Percentiles rank a stretch among this genome's conserved stretches.
phyloP scores from a whole-genome alignment of 805 yeast species.

The Candida parachauliodes region DNA sequence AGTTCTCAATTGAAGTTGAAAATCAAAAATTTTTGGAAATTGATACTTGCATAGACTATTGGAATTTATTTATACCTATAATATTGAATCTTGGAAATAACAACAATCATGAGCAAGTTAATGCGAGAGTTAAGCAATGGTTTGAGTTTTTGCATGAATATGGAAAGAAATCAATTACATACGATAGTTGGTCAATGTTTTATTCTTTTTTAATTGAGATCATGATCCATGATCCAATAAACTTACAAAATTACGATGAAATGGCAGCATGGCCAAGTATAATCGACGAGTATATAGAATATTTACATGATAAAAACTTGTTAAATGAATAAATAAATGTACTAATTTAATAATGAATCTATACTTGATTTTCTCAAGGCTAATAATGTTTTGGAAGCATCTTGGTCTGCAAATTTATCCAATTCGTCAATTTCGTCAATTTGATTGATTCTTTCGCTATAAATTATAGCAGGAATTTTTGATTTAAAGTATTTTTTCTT shows the following conservation, averaged over 20 bases:
- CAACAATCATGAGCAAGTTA: constrained; percentile 11
- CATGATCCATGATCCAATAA: constrained; percentile 42
- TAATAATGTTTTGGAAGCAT: constrained; percentile 31
- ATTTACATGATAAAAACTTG: constrained; percentile 26
- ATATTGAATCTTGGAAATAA: constrained; percentile 9
- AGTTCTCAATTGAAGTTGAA: constrained; percentile 57
- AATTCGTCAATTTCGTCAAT: too few species aligned
- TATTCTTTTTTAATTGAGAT: constrained; percentile 56
- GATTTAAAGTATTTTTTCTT: constrained; percentile 29
- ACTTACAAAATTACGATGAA: constrained; percentile 62
- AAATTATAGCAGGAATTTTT: constrained; percentile 21
- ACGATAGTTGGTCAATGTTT: constrained; percentile 86
- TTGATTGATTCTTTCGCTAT: too few species aligned
- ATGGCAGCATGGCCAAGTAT: constrained; percentile 90
- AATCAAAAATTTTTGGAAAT: constrained; percentile 49
- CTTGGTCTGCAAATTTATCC: constrained; percentile 21
- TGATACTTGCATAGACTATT: constrained; percentile 69
- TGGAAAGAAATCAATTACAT: constrained; percentile 49
- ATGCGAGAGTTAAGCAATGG: constrained; percentile 52
- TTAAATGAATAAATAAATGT: constrained; percentile 4
- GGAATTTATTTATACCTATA: constrained; percentile 59
- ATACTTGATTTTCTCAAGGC: constrained; percentile 40
- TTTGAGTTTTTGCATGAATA: constrained; percentile 44
- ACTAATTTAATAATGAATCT: constrained; percentile 36
- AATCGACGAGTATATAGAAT: constrained; percentile 79